These are phyloP conservation scores for Talaromyces sp. DNA, from an alignment of 2,329 filamentous ascomycete species.

Conservation along the genomic window DNA sequence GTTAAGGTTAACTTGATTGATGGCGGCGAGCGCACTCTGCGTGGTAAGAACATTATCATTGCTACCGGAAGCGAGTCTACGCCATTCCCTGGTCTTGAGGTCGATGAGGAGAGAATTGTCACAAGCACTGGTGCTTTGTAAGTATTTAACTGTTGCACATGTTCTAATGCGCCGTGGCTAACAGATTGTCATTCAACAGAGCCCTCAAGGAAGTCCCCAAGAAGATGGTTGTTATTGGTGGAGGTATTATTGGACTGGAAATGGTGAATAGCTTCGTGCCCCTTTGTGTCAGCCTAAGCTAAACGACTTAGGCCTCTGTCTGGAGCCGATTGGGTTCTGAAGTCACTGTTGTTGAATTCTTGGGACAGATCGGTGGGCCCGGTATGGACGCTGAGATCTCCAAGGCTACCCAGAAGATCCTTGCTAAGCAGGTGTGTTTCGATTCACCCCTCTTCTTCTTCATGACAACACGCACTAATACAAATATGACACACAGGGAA, in stretches of 20 bases:
- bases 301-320: slow-evolving; percentile 62
- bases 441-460: neutral
- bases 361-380: slow-evolving; percentile 92
- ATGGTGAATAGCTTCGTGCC: slow-evolving; percentile 57
- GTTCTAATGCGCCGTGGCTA: neutral
- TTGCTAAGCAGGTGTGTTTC: slow-evolving; percentile 68
- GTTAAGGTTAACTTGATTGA: slow-evolving; percentile 86
- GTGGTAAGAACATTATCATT: slow-evolving; percentile 96
- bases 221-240: slow-evolving; percentile 95
- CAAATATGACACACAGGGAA: slow-evolving; percentile 47
- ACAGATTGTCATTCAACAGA: neutral
- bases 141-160: neutral
- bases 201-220: slow-evolving; percentile 85
- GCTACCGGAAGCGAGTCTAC: slow-evolving; percentile 93
- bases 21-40: slow-evolving; percentile 80
- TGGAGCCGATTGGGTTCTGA: slow-evolving; percentile 92
- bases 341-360: slow-evolving; percentile 95
- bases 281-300: neutral
- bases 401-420: slow-evolving; percentile 85
- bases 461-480: neutral
- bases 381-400: slow-evolving; percentile 95
- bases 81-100: slow-evolving; percentile 89
- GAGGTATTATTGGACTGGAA: slow-evolving; percentile 97
- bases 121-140: slow-evolving; percentile 88
- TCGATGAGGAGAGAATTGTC: slow-evolving; percentile 96